Conservation (phyloP, 1,139 yeast genomes). For the Yamadazyma songkhlaensis region DNA sequence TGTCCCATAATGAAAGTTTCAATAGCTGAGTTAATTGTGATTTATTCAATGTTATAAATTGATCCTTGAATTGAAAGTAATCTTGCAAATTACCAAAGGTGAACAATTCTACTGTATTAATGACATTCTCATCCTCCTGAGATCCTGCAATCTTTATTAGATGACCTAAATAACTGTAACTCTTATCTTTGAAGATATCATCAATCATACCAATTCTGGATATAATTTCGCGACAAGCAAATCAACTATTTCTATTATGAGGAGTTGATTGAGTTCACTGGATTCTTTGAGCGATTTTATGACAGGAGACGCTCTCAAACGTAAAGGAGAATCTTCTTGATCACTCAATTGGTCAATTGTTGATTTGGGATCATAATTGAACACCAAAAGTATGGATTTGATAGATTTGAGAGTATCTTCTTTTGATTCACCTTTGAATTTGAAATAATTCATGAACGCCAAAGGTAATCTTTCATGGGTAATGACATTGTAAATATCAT, state of each 20-base stretch:
- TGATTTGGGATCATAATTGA: conserved; percentile 13
- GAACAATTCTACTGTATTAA: conserved; percentile 30
- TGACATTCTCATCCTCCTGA: not conserved
- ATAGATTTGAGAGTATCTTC: conserved; percentile 17
- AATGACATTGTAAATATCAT: conserved; percentile 15
- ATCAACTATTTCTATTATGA: conserved; percentile 31
- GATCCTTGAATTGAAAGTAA: conserved; percentile 19
- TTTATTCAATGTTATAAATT: conserved; percentile 14
- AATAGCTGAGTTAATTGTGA: conserved; percentile 23
- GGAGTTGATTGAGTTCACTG: conserved; percentile 24
- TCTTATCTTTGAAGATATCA: no score
- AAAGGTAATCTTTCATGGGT: conserved; percentile 10
- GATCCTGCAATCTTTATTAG: not conserved
- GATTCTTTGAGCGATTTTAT: no score
- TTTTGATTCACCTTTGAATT: conserved; percentile 16
- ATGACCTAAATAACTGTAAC: conserved; percentile 8
- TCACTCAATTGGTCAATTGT: not conserved
- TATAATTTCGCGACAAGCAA: conserved; percentile 25
- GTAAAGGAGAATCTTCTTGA: not conserved
- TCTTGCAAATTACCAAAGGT: conserved; percentile 33
- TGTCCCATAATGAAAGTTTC: conserved; percentile 23
- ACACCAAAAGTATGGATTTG: conserved; percentile 18
- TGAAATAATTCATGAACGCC: conserved; percentile 8
- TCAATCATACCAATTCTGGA: conserved; percentile 20
- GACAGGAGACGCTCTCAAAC: no score